Evolutionary conservation across 768 basidiomycete genomes (phyloP), one percentile per base, ranked within the genome.

Genomic region (Psilocybe cyanescens): DNA sequence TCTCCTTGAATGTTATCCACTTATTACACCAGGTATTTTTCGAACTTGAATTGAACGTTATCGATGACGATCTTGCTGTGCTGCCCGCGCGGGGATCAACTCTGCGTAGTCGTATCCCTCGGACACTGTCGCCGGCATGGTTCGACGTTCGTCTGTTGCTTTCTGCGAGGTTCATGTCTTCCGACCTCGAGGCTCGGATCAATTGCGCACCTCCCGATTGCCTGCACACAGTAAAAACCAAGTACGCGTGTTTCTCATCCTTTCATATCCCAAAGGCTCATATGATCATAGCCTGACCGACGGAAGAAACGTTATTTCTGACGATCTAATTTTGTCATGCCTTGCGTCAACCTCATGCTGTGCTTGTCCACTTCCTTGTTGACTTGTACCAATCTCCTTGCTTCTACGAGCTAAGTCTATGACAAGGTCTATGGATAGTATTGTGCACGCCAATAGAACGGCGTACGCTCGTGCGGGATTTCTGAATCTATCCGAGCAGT

Each of bases 281-380:
- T 44, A 44, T 44, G 41, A 44, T 44, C 41, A 44, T 44, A 44
- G 5, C 9, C 41, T 44, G 41, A 12, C 41, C 41, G 41, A 44
- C 41, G 41, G 41, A 44, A 44, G 41, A n/a, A 44, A 44, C 41
- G 41, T 44, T 29, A 44, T 41, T 50, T 58, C 49, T 28, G 48
- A 58, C 49, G 29, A 30, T 31, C 30, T 28, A 49, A 50, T 44
- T 44, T 11, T 12, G 14, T 44, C n/a, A 5, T 31, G 50, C 57
- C 57, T 58, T 51, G 57, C 48, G 57, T 37, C 48, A 28, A 58
- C 57, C 57, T 50, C 57, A 31, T 58, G 57, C 57, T 44, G 14
- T 39, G 57, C 31, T 58, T 49, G 28, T 41, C n/a, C 39, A 58
- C 24, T 49, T 44, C 49, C 57, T 41, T 39, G 16, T 51, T 28